Conservation (phyloP, 345 rosid species). For the Syzygium grande region DNA sequence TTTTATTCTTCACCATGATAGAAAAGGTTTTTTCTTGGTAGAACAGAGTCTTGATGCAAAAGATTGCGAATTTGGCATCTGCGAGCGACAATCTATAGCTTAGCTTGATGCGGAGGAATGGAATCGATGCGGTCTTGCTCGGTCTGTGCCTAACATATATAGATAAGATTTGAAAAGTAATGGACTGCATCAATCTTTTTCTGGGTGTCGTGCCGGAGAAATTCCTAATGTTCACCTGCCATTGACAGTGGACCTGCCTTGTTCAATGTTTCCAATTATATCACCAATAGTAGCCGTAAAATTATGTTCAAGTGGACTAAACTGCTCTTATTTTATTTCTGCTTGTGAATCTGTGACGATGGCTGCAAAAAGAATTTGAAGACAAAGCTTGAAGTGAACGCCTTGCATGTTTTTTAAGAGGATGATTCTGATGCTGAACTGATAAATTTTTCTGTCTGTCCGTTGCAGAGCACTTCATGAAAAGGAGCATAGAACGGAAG, state of each 20-base stretch:
- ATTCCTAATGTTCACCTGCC: background rate
- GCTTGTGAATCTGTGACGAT: background rate
- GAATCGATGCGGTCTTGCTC: background rate
- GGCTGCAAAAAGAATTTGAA: background rate
- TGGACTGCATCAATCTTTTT: background rate
- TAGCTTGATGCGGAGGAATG: background rate
- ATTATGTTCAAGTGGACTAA: background rate
- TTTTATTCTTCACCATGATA: background rate
- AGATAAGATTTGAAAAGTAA: background rate
- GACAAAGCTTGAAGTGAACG: background rate
- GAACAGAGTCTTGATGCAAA: background rate
- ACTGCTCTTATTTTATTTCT: background rate
- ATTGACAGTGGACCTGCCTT: background rate
- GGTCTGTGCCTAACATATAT: background rate
- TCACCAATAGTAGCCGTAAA: background rate
- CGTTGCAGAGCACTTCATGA: constrained; percentile 87
- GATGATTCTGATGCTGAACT: background rate
- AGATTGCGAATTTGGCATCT: background rate
- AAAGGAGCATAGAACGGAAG: constrained; percentile 48
- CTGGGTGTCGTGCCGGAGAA: background rate
- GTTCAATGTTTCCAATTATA: background rate
- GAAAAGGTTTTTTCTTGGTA: background rate
- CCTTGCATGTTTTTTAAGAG: background rate
- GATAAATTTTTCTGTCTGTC: background rate
- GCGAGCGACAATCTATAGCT: background rate